These are phyloP conservation scores for Cladophialophora yegresii DNA, from an alignment of 2,329 filamentous ascomycete genomes.

Conservation along the genomic window DNA sequence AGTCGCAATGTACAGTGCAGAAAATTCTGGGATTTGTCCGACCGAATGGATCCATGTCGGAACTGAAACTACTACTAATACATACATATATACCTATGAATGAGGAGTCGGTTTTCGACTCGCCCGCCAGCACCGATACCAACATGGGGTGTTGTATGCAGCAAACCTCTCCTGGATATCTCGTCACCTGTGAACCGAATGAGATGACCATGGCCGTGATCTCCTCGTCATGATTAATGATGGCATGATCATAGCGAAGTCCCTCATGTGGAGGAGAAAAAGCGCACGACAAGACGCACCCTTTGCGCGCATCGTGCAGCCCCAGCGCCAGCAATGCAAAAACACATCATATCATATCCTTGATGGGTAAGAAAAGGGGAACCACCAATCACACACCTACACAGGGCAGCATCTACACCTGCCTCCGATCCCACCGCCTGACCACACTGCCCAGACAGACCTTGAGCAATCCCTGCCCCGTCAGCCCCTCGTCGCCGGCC, in stretches of 20 bases:
- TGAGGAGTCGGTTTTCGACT: background rate
- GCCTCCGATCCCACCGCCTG: slow-evolving; percentile 59
- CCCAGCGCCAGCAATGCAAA: too few relatives aligned
- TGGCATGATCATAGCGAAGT: too few relatives aligned
- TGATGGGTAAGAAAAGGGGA: background rate
- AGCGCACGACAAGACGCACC: too few relatives aligned
- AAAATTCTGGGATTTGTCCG: background rate
- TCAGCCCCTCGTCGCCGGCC: slow-evolving; percentile 54
- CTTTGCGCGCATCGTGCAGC: too few relatives aligned
- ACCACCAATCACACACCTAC: background rate
- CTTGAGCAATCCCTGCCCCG: slow-evolving; percentile 74
- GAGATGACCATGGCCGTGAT: too few relatives aligned
- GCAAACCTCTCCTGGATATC: too few relatives aligned
- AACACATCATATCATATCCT: background rate
- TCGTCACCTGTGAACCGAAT: too few relatives aligned
- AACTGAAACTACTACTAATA: background rate
- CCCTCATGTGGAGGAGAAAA: too few relatives aligned
- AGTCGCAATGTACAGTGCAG: background rate
- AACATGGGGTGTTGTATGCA: too few relatives aligned
- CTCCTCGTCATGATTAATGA: too few relatives aligned
- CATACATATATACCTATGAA: background rate
- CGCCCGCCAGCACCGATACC: too few relatives aligned
- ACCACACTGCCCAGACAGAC: slow-evolving; percentile 77
- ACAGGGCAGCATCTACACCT: too few relatives aligned
- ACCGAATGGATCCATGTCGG: background rate